These are phyloP conservation scores for Chaetomidium leptoderma DNA, from an alignment of 495 filamentous ascomycete species.

Conservation along the genomic window DNA sequence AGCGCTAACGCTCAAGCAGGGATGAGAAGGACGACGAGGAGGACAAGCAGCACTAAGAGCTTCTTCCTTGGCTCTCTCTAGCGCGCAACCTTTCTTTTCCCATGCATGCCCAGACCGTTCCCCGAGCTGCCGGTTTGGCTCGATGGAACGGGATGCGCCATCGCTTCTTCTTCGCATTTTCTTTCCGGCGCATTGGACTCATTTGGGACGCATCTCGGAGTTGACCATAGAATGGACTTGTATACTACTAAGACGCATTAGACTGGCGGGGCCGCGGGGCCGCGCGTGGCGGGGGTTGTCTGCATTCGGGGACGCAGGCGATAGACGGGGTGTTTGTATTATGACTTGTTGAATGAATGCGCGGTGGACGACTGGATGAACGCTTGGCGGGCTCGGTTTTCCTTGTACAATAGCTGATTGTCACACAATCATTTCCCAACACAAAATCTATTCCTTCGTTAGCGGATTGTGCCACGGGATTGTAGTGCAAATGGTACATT, in stretches of 20 bases:
- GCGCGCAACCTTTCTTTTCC: not conserved
- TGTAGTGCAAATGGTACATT: not conserved
- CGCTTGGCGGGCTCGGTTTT: not conserved
- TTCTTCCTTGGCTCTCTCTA: no score
- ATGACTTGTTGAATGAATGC: not conserved
- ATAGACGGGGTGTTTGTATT: not conserved
- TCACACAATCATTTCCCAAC: slow-evolving; percentile 29
- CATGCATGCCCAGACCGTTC: not conserved
- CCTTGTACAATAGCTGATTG: slow-evolving; percentile 8
- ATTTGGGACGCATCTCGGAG: not conserved
- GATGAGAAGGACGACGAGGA: slow-evolving; percentile 32
- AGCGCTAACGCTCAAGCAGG: slow-evolving; percentile 25
- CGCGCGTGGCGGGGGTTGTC: not conserved
- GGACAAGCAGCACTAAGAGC: slow-evolving; percentile 22
- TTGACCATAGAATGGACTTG: not conserved
- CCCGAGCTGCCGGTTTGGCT: slow-evolving; percentile 10
- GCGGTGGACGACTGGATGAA: not conserved
- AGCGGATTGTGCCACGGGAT: not conserved
- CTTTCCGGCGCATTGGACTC: not conserved
- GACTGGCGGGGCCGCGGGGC: not conserved
- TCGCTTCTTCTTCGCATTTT: slow-evolving; percentile 1
- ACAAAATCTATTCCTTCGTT: slow-evolving; percentile 26
- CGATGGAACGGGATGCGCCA: not conserved
- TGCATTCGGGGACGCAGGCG: not conserved
- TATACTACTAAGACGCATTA: slow-evolving; percentile 3